A percentile compares a stretch with the other conserved stretches of the same genome.
These are phyloP conservation scores for Colletotrichum abscissum DNA, from an alignment of 2,329 filamentous ascomycete species.

Conservation along the genomic window DNA sequence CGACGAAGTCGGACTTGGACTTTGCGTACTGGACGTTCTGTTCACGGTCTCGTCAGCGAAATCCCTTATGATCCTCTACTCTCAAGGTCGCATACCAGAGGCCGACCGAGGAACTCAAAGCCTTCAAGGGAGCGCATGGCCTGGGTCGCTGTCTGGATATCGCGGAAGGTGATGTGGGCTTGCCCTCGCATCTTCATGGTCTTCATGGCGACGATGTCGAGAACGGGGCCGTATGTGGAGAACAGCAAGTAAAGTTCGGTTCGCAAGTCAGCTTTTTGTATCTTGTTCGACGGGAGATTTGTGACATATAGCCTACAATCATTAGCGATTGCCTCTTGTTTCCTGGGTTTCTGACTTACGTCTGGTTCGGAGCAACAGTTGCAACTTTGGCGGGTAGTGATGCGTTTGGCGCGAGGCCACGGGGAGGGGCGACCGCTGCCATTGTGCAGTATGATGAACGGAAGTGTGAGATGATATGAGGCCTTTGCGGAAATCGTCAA, in stretches of 20 bases:
- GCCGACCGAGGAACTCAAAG: constrained; percentile 84
- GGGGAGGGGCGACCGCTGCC: constrained; percentile 50
- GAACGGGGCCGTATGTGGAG: constrained; percentile 90
- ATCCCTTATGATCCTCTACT: background rate
- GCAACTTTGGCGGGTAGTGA: constrained; percentile 63
- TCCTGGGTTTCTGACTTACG: constrained; percentile 60
- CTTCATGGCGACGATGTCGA: constrained; percentile 92
- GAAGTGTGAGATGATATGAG: background rate
- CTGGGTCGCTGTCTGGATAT: constrained; percentile 91
- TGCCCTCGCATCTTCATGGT: constrained; percentile 95
- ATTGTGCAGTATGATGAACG: constrained; percentile 37
- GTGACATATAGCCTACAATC: constrained; percentile 81
- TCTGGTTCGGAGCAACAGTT: constrained; percentile 77
- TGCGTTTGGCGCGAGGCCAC: constrained; percentile 52
- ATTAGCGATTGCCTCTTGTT: constrained; percentile 17
- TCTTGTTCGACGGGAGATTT: constrained; percentile 86
- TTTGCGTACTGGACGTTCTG: constrained; percentile 94
- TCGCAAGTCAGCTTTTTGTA: constrained; percentile 88
- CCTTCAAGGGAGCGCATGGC: constrained; percentile 91
- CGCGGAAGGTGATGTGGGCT: constrained; percentile 90
- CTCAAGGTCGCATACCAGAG: constrained; percentile 74
- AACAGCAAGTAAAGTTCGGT: constrained; percentile 93
- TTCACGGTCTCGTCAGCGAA: constrained; percentile 32
- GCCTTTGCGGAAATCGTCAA: too few species aligned
- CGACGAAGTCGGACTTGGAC: constrained; percentile 86